Base-by-base conservation (phyloP, 2,329 filamentous ascomycete species). In the Aspergillus spinulosporus region DNA sequence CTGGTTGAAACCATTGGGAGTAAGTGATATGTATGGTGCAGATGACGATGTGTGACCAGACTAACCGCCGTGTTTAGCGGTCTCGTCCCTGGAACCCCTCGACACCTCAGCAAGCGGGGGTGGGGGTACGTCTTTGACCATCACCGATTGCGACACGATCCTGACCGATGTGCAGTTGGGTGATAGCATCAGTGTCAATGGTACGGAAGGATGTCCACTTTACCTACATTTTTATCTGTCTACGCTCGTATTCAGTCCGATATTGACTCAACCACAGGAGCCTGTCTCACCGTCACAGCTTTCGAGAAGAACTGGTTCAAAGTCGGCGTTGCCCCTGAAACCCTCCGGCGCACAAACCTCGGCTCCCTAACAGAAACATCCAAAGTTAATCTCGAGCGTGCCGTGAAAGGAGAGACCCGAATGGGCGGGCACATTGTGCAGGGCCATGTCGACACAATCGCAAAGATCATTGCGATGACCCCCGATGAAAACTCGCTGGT, bases 391-490 rank as follows among this genome's bases (percentile, higher is more conserved):
- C 87, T 99, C 52, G 94, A 99, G 80, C 87, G 94, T 12, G 93
- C 94, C 3, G 92, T 99, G 52, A 88, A 89, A 14, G 91, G 92
- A 3, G 85, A 89, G 67, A 97, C 93, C 45, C 90, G 94, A 54
- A 97, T 99, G 91, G 94, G 95, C 46, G 94, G 94, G 0, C 94
- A 99, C 77, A 96, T 97, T 68, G 93, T 97, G 32, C 95, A 99
- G 77, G 94, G 94, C 40, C 94, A 99, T 74, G 93, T 99, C 59
- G 95, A 99, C 75, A 93, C 91, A 8, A 86, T 88, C 39, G 94
- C 93, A 0, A 84, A 82, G 44, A 89, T 99, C 59, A 70, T 87
- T 39, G 83, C 84, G 43, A 83, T 89, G 36, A 86, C 83, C 14
- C 86, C 87, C 2, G 94, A 99, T 74, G 92, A 93, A 56, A 96